These are phyloP conservation scores for Suillus tomentosus DNA, from an alignment of 768 basidiomycete genomes.

Conservation along the genomic window DNA sequence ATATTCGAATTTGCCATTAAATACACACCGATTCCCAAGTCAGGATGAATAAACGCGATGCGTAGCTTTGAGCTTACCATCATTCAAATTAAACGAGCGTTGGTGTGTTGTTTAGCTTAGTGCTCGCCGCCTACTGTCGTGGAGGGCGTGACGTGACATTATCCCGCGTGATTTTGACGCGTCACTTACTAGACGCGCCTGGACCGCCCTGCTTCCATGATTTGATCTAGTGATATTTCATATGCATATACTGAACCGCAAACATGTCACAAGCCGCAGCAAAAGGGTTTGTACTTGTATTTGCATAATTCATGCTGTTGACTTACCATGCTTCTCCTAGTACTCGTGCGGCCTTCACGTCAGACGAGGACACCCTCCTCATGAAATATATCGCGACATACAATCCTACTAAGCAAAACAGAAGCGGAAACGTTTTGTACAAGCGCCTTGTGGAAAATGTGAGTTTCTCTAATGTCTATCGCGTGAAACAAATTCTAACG, in stretches of 20 bases:
- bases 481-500: conserved; percentile 2
- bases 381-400: conserved; percentile 51
- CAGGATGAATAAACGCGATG: conserved; percentile 90
- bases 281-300: not conserved
- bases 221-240: not conserved
- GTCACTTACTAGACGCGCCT: conserved; percentile 4
- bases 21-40: conserved; percentile 84
- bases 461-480: conserved; percentile 19
- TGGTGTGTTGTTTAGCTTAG: not conserved
- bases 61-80: conserved; percentile 35
- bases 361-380: conserved; percentile 45
- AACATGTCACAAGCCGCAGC: not conserved
- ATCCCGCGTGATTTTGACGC: conserved; percentile 5
- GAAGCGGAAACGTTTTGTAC: conserved; percentile 50
- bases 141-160: conserved; percentile 5
- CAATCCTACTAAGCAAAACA: conserved; percentile 41
- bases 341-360: conserved; percentile 32
- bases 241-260: conserved; percentile 3
- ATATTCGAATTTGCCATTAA: not conserved
- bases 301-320: not conserved
- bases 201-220: not conserved
- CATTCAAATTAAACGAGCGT: not conserved
- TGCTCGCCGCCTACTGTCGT: not conserved
- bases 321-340: conserved; percentile 12
- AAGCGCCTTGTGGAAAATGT: conserved; percentile 45